These are phyloP conservation scores for Sequoia sempervirens DNA, from an alignment of 75 land plant genomes.

Conservation along the genomic window DNA sequence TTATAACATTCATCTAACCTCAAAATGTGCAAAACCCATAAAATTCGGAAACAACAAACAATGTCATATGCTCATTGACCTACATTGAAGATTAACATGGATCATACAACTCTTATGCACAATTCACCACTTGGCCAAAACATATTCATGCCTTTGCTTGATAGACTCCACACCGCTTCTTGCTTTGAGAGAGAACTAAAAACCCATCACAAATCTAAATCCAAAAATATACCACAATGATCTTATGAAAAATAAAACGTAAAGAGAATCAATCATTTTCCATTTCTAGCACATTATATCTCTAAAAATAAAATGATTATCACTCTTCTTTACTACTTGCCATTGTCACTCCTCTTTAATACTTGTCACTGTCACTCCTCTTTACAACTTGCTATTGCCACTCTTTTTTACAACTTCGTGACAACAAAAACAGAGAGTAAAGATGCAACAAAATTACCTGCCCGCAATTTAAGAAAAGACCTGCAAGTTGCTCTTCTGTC, in stretches of 20 bases:
- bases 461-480: slow-evolving; percentile 68
- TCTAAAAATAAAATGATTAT: not conserved
- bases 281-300: not conserved
- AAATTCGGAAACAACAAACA: not conserved
- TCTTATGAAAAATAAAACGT: not conserved
- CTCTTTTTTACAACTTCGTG: not conserved
- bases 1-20: not conserved
- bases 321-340: not conserved
- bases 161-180: not conserved
- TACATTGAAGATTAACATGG: not conserved
- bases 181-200: not conserved
- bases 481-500: slow-evolving; percentile 83
- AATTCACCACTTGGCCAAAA: not conserved
- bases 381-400: not conserved
- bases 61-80: not conserved
- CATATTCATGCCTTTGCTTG: not conserved
- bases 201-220: not conserved
- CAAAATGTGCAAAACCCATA: not conserved
- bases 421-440: not conserved
- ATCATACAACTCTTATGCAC: not conserved
- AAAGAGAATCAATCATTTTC: not conserved
- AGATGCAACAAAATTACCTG: slow-evolving; percentile 35
- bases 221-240: not conserved
- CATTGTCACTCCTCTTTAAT: not conserved
- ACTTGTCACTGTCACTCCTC: not conserved